Base-by-base conservation (phyloP, 768 basidiomycete genomes). In the Amanita brunnescens region DNA sequence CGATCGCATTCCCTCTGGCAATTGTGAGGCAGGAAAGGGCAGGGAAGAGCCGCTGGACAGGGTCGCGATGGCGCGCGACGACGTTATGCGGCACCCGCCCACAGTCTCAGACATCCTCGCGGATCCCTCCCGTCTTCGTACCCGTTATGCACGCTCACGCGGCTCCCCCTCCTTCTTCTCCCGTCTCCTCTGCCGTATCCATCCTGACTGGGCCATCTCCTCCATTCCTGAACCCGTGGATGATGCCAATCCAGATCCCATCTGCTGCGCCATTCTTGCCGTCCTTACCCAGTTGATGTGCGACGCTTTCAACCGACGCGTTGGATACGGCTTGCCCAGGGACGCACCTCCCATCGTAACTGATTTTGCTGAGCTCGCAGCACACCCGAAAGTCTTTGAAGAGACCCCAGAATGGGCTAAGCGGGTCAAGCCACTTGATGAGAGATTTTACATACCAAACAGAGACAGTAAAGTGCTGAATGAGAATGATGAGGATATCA, bases 271-370 rank as follows among this genome's bases (percentile, higher is more conserved):
- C 1, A 58, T 61, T n/a, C 55, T 65, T 5, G 62, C 62, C 10
- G 65, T 55, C 16, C 57, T 66, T 30, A 63, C 63, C 5, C 56
- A 53, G 10, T 53, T 67, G 21, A 57, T 66, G 59, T 61, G 60
- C 44, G 54, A 58, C 35, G 52, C 67, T 9, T 63, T 62, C 43
- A 64, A 63, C 49, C 58, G 57, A 38, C 58, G 61, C 16, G 63
- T 69, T 51, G 61, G 58, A 49, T 35, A 52, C 37, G 67, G 67
- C 21, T 56, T 69, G 6, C 67, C 64, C 7, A 55, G 66, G 26
- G 64, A 68, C 47, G 64, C 64, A 9, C 67, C 68, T 34, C 58
- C 64, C 2, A 63, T 70, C 41, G 57, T 65, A 34, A 49, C 52
- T 40, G 64, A 70, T 54, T 70, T 57, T 26, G 58, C 59, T n/a